phyloP scores from a whole-genome alignment of 2,329 filamentous ascomycete genomes.

The Drechslerella dactyloides region DNA sequence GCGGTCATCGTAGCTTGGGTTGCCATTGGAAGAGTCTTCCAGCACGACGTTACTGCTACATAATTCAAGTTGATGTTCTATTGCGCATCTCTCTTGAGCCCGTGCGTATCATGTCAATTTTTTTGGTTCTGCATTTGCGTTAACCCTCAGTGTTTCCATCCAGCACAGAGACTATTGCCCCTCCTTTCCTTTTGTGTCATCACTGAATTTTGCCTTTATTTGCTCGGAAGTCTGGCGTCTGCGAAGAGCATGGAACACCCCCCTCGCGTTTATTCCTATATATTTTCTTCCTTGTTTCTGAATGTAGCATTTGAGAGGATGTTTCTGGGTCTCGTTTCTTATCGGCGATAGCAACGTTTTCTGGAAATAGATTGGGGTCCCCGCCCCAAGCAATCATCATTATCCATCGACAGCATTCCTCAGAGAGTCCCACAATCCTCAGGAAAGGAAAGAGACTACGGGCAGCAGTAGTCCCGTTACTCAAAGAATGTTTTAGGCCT shows the following conservation, averaged over 20 bases:
- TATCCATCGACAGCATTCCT: neutral
- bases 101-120: conserved; percentile 14
- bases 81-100: neutral
- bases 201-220: conserved; percentile 31
- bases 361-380: neutral
- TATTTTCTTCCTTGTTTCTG: conserved; percentile 24
- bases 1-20: conserved; percentile 37
- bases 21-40: conserved; percentile 43
- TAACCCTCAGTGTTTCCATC: conserved; percentile 9
- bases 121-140: conserved; percentile 11
- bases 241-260: conserved; percentile 42
- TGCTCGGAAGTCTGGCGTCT: conserved; percentile 43
- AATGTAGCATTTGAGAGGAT: conserved; percentile 35
- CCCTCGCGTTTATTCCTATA: conserved; percentile 8
- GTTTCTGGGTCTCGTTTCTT: conserved; percentile 28
- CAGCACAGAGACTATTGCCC: conserved; percentile 11
- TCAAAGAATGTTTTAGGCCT: neutral
- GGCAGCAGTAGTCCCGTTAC: neutral
- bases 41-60: conserved; percentile 25
- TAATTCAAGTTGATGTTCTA: conserved; percentile 6
- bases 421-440: neutral
- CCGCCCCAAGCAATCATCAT: neutral
- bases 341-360: conserved; percentile 16
- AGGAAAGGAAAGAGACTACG: neutral
- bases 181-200: conserved; percentile 11